Evolutionary conservation across 257 asterid genomes (phyloP), one percentile per base, ranked within the genome.

Genomic region (Coffea eugenioides): DNA sequence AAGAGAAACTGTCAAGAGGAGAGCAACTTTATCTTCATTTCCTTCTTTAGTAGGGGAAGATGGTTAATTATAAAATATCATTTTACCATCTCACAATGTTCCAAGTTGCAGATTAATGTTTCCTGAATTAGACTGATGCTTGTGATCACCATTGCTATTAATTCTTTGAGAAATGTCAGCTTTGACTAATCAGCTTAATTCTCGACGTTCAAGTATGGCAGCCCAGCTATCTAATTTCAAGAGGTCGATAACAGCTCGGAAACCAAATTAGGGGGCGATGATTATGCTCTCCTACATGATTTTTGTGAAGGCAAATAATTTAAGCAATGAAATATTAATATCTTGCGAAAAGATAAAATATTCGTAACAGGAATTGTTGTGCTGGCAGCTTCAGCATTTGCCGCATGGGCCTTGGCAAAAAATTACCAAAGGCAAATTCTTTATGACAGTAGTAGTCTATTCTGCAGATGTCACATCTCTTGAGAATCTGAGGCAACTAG

Each of bases 401-500:
- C 31, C 41, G 54, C 54, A 69, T 69, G 74, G 27, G 12, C 64
- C 10, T 16, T 21, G 23, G 45, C 49, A 51, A 8, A 39, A 2
- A 39, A 25, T 51, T 27, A 39, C 56, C 10, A 25, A 49, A 0
- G 3, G 23, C n/a, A 49, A 25, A 54, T 51, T 73, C 46, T 27
- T 8, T 52, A 3, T 21, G 31, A 21, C 49, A 43, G 16, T 69
- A 61, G 27, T 27, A 43, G 27, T 64, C 20, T 6, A 49, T 51
- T 31, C 51, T 14, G 64, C 5, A 65, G 39, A 52, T 4, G 8
- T 54, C 64, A 31, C 20, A 5, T 51, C 52, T 67, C 45, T 11
- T 49, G 9, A 48, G 62, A 49, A 34, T 51, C 74, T 27, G 10
- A 34, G 72, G 66, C 73, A 77, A 77, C 64, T 77, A 65, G 66